Evolutionary conservation across 306 rosid genomes (phyloP), one percentile per base, ranked within the genome.

Genomic region (Quercus variabilis): DNA sequence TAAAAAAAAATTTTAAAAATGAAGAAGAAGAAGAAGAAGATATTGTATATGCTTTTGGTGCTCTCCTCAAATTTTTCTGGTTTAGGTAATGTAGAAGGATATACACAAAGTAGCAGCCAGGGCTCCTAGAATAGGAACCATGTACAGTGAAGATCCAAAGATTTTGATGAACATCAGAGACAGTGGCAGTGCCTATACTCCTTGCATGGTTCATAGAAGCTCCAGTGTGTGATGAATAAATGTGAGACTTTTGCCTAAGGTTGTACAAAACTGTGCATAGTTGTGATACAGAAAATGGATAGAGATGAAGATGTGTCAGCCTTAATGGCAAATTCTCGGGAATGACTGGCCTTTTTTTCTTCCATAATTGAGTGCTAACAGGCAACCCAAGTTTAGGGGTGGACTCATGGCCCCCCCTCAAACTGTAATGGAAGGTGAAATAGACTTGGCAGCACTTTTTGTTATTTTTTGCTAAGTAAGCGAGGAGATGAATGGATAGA

Each of bases 161-260:
- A 35, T 80, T 78, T 69, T 74, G 69, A 59, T 84, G 80, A 33
- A 71, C 62, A 13, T 83, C 76, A 21, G 79, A 69, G 62, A 67
- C 84, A 3, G 83, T 49, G 13, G 88, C 90, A 28, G 86, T 90
- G 63, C 88, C 92, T 6, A 82, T 71, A 86, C 90, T 91, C 89
- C 92, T 85, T 18, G 88, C 91, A 28, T 90, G 89, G 67, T 87
- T 89, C 96, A 86, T 80, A 9, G 87, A 86, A 58, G 90, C 93
- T 76, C 86, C 86, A 21, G 82, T 87, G 64, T 49, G 54, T 49
- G 54, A 49, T 49, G 15, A 11, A 13, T 49, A 49, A 49, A 12
- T 49, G 46, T 38, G 3, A 38, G 46, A 38, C 15, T 11, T 49
- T 49, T 49, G 54, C 15, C 54, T 49, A 11, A 0, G 54, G 4